Percentiles rank a stretch among this genome's conserved stretches.
These are phyloP conservation scores for Suillus hirtellus DNA, from an alignment of 768 basidiomycete genomes.

Conservation along the genomic window DNA sequence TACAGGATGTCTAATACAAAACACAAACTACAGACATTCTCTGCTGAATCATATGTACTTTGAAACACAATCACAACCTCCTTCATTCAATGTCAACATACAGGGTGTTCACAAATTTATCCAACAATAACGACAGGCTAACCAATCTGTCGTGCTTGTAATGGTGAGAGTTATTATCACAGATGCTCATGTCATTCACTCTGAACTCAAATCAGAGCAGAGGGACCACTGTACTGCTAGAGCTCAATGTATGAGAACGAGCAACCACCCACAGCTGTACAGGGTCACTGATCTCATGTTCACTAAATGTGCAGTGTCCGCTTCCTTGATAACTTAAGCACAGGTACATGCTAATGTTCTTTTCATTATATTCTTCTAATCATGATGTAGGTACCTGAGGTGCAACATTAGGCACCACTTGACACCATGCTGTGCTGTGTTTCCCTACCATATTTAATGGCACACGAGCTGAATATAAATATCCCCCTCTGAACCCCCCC, in stretches of 20 bases:
- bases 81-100: slow-evolving; percentile 45
- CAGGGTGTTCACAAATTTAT: slow-evolving; percentile 69
- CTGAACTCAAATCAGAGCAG: slow-evolving; percentile 67
- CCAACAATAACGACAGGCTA: slow-evolving; percentile 57
- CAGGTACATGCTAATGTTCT: slow-evolving; percentile 58
- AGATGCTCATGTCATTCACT: neutral
- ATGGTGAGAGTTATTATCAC: slow-evolving; percentile 61
- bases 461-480: neutral
- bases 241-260: slow-evolving; percentile 93
- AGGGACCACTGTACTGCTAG: slow-evolving; percentile 95
- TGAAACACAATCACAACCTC: too few species aligned
- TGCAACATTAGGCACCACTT: slow-evolving; percentile 51
- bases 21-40: slow-evolving; percentile 48
- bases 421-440: neutral
- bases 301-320: slow-evolving; percentile 67
- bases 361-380: slow-evolving; percentile 1
- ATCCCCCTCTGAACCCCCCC: neutral
- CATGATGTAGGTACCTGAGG: slow-evolving; percentile 78
- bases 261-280: slow-evolving; percentile 8
- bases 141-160: slow-evolving; percentile 85
- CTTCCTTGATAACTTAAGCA: slow-evolving; percentile 98
- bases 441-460: neutral
- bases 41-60: slow-evolving; percentile 23
- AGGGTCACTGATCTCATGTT: slow-evolving; percentile 24
- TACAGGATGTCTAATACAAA: slow-evolving; percentile 21